Evolutionary conservation across 2,329 filamentous ascomycete genomes (phyloP).

Genomic region (Endocalyx cinctus): DNA sequence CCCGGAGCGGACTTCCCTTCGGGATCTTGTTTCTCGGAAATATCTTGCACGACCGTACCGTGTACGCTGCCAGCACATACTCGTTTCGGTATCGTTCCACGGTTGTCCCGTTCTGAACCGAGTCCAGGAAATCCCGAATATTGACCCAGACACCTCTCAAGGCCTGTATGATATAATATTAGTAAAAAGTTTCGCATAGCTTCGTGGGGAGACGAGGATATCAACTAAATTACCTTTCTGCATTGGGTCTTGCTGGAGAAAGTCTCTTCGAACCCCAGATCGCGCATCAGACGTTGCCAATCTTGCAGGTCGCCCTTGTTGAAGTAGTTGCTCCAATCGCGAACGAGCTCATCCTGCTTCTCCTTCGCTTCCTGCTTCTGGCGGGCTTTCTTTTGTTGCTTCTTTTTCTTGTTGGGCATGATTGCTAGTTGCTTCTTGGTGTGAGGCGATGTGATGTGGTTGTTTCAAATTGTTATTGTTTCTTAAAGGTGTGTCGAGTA

Average conservation of each 20-base stretch:
- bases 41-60: constrained; percentile 27
- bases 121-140: constrained; percentile 43
- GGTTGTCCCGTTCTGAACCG: constrained; percentile 17
- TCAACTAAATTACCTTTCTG: constrained; percentile 39
- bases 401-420: too few species aligned
- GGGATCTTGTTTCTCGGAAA: constrained; percentile 42
- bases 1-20: constrained; percentile 34
- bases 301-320: constrained; percentile 28
- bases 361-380: constrained; percentile 3
- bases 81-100: constrained; percentile 30
- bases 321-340: constrained; percentile 10
- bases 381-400: constrained; percentile 3
- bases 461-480: too few species aligned
- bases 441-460: too few species aligned
- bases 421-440: too few species aligned
- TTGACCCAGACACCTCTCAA: constrained; percentile 41
- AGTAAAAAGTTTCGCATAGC: too few species aligned
- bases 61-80: constrained; percentile 31
- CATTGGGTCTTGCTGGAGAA: constrained; percentile 41
- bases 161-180: too few species aligned
- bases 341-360: constrained; percentile 1
- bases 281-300: constrained; percentile 40
- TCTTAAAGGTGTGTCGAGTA: too few species aligned
- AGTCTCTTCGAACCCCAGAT: constrained; percentile 35
- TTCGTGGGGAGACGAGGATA: too few species aligned